phyloP scores from a whole-genome alignment of 2,329 filamentous ascomycete species.

The Claviceps spartinae region DNA sequence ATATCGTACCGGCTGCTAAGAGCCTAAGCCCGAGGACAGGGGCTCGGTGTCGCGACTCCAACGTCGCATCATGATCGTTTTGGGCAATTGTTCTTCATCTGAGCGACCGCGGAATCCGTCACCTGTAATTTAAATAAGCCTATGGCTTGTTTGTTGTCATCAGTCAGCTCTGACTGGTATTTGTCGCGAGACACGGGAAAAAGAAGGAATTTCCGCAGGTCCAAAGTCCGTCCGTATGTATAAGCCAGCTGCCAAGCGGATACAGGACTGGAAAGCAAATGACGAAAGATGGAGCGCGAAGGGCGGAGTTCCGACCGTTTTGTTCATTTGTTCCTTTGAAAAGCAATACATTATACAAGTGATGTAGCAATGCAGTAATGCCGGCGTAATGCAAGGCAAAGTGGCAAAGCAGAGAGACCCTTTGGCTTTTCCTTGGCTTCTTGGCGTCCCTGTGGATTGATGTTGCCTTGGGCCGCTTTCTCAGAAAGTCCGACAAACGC shows the following conservation, averaged over 20 bases:
- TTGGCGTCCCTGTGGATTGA: background rate
- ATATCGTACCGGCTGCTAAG: background rate
- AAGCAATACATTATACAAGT: background rate
- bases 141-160: background rate
- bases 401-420: background rate
- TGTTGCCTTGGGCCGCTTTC: background rate
- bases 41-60: background rate
- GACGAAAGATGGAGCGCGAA: too few relatives aligned
- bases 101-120: background rate
- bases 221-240: background rate
- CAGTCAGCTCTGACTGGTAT: background rate
- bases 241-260: too few relatives aligned
- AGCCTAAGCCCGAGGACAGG: too few relatives aligned
- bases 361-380: background rate
- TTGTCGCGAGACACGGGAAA: background rate
- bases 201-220: background rate
- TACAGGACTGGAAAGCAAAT: too few relatives aligned
- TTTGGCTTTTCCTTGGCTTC: background rate
- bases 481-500: background rate
- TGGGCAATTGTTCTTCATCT: background rate
- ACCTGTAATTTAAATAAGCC: background rate
- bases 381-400: slow-evolving; percentile 1
- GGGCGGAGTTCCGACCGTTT: background rate
- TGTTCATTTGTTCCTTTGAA: background rate
- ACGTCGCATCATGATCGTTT: background rate